Base-by-base conservation (phyloP, 1,284 basidiomycete genomes). In the Rhodotorula mucilaginosa region DNA sequence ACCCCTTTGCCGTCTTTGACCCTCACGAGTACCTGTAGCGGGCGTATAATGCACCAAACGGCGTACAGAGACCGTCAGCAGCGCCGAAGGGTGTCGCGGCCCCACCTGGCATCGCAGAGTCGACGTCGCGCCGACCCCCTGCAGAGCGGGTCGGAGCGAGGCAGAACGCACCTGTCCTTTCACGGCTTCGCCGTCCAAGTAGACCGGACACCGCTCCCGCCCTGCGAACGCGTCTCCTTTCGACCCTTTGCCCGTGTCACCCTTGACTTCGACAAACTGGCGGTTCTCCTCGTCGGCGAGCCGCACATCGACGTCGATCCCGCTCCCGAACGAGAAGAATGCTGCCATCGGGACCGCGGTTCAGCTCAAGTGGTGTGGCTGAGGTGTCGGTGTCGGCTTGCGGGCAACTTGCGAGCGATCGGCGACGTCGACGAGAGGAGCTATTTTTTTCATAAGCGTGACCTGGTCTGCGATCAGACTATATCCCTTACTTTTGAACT, bases 1-100 rank as follows among this genome's bases (percentile, higher is more conserved):
- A 97, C 85, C 82, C 91, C 93, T 87, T 97, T 98, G 19, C 96
- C 95, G 79, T 98, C 96, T 63, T 93, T 88, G 21, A 96, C 89
- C 46, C 93, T 87, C 66, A 98, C 89, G 23, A 89, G 86, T 2
- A 93, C 90, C 92, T 97, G 78, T 21, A 58, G 34, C 12, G 44
- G 1, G 52, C 16, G 44, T 7, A 23, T 8, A 54, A 48, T 31
- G 21, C 10, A 44, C 39, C 39, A 13, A 44, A 44, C 39, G 39
- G 46, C 21, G 16, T 34, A 46, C 5, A 18, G 58, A 47, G n/a
- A 16, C 26, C 0, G 49, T 48, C 44, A 54, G n/a, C 52, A 34
- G 23, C 56, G 18, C 29, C 39, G 46, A 60, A 29, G 29, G 23
- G 31, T 34, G 51, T 7, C 48, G 31, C 52, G 56, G 46, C 47